Evolutionary conservation across 768 basidiomycete genomes (phyloP).

Genomic region (Tephrocybe rancida): DNA sequence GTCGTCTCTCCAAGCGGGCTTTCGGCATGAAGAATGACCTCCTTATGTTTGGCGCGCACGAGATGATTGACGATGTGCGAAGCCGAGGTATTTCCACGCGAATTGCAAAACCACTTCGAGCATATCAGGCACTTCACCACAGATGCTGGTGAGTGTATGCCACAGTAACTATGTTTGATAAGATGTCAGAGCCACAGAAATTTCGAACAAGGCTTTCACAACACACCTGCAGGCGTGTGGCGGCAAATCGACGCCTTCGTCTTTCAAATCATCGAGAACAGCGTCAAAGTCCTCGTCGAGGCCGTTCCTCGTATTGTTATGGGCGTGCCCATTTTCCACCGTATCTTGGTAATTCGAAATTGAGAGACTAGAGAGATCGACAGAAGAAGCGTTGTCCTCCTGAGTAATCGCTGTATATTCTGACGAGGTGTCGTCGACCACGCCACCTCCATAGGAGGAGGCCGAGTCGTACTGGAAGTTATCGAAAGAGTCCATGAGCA

Average conservation of each 20-base stretch:
- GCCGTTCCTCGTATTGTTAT: constrained; percentile 29
- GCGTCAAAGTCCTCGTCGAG: constrained; percentile 89
- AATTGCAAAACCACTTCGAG: constrained; percentile 98
- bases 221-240: constrained; percentile 98
- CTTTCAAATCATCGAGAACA: constrained; percentile 87
- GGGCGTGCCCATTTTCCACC: constrained; percentile 42
- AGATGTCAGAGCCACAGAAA: constrained; percentile 15
- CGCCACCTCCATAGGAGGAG: constrained; percentile 76
- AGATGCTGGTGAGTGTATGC: constrained; percentile 95
- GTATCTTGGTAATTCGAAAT: constrained; percentile 62
- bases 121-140: constrained; percentile 95
- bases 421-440: constrained; percentile 81
- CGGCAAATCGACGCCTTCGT: constrained; percentile 78
- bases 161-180: constrained; percentile 76
- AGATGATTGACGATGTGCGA: constrained; percentile 99
- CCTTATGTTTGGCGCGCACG: constrained; percentile 98
- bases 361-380: constrained; percentile 71
- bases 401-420: constrained; percentile 76
- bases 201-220: constrained; percentile 23
- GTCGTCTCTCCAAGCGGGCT: constrained; percentile 96
- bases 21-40: constrained; percentile 95
- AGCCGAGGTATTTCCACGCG: constrained; percentile 94
- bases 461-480: constrained; percentile 86
- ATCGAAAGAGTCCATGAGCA: constrained; percentile 86
- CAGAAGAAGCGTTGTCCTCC: constrained; percentile 49